phyloP scores from a whole-genome alignment of 768 basidiomycete species.

The Pleurotus giganteus region DNA sequence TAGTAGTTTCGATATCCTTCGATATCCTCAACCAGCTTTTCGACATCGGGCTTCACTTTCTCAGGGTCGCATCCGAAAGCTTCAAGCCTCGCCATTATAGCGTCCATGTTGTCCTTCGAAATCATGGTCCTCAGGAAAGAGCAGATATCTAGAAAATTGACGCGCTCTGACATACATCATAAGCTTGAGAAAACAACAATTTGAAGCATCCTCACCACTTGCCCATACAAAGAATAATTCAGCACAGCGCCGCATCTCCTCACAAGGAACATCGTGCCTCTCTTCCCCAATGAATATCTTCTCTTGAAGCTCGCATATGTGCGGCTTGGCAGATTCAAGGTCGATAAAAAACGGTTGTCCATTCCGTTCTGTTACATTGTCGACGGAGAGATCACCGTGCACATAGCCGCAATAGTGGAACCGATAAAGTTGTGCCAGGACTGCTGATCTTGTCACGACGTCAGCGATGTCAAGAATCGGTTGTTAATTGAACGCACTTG shows the following conservation, averaged over 20 bases:
- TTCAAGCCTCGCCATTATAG: neutral
- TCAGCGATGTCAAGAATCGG: neutral
- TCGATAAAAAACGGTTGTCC: neutral
- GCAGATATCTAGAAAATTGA: neutral
- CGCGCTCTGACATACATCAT: neutral
- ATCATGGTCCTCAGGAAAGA: neutral
- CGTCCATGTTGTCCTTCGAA: neutral
- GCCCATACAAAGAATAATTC: neutral
- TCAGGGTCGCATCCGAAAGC: neutral
- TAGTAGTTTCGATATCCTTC: neutral
- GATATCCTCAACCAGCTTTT: neutral
- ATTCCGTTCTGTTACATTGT: neutral
- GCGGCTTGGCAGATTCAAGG: neutral
- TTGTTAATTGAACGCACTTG: neutral
- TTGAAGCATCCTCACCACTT: neutral
- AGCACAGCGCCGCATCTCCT: neutral
- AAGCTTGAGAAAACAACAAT: neutral
- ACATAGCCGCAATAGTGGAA: neutral
- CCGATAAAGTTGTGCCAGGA: neutral
- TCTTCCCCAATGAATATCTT: neutral
- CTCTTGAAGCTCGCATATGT: neutral
- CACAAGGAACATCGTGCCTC: neutral
- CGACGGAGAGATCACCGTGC: neutral
- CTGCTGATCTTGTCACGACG: too few species aligned
- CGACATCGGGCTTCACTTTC: neutral